Base-by-base conservation (phyloP, 139 green algal species). In the Limnomonas spitsbergensis region DNA sequence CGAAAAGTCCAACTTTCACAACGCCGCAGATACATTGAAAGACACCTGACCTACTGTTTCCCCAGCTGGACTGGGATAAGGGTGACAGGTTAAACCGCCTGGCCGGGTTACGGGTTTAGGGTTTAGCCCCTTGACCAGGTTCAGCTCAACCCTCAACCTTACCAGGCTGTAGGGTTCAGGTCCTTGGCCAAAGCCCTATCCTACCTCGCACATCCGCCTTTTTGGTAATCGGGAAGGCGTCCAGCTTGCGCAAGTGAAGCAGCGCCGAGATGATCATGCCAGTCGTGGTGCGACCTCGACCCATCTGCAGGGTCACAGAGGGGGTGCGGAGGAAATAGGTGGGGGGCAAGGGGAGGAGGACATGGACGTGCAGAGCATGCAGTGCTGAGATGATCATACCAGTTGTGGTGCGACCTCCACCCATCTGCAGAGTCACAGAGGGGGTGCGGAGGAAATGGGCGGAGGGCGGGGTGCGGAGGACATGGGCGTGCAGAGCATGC, bases 251-350 rank as follows among this genome's bases (percentile, higher is more conserved):
- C 80, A 97, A 85, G 53, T 87, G 77, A 61, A 98, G 78, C 69
- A 98, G 84, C 2, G 86, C 90, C 14, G 88, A 94, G 53, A 98
- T 97, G 75, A 97, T 86, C 90, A 97, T 98, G n/a, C 56, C 56
- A 9, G 56, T 70, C 36, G 95, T 98, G 66, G 95, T 98, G 53
- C 95, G 85, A 4, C 95, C 95, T 2, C 95, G 88, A 3, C 95
- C 95, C 95, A 98, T 98, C 89, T 94, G 88, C 52, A 72, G 56
- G 7, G 56, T 38, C 36, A 37, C 39, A n/a, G 27, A 61, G 20
- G 47, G 47, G 47, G 20, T 29, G 20, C 47, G 20, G 47, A 29
- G 47, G 14, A 61, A 61, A 29, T 61, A n/a, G n/a, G n/a, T n/a
- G n/a, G n/a, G n/a, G n/a, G 42, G 9, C 6, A 54, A 9, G 42